Percentiles rank a stretch among this genome's conserved stretches.
Conservation (phyloP, 2,329 filamentous ascomycete genomes). For the Fusarium sp. region DNA sequence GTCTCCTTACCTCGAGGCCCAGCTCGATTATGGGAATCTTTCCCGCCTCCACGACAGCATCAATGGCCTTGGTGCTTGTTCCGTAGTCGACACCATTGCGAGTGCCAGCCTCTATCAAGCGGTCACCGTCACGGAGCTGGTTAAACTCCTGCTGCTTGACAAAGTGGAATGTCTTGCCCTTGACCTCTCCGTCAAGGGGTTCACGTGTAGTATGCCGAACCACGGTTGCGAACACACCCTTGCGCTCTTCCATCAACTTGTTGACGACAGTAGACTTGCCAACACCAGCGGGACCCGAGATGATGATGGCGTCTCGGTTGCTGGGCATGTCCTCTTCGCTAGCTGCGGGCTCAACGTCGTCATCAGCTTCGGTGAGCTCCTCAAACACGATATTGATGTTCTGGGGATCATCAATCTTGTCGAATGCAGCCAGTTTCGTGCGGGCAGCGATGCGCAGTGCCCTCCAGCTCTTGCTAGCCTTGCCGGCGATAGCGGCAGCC, state of each 20-base stretch:
- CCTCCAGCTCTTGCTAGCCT: constrained; percentile 91
- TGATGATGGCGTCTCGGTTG: constrained; percentile 69
- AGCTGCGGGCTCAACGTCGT: constrained; percentile 50
- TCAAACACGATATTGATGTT: constrained; percentile 72
- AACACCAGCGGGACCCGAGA: constrained; percentile 72
- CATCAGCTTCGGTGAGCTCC: constrained; percentile 55
- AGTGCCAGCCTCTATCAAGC: constrained; percentile 67
- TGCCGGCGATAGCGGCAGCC: constrained; percentile 71
- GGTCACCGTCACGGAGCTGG: constrained; percentile 69
- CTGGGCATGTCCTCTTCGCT: constrained; percentile 56
- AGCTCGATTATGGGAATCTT: constrained; percentile 71
- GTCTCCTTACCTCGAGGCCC: constrained; percentile 61
- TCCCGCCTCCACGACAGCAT: constrained; percentile 62
- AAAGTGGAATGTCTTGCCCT: constrained; percentile 66
- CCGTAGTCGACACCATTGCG: constrained; percentile 65
- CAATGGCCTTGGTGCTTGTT: constrained; percentile 65
- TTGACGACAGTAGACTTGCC: constrained; percentile 74
- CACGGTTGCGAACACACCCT: constrained; percentile 72
- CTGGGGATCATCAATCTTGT: constrained; percentile 87
- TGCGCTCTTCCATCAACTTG: constrained; percentile 72
- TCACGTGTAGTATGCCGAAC: constrained; percentile 66
- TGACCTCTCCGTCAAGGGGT: constrained; percentile 62
- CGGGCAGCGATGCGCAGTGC: constrained; percentile 84
- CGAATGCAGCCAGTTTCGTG: constrained; percentile 80
- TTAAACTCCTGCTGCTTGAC: constrained; percentile 68